Percentiles rank a stretch among this genome's conserved stretches.
phyloP scores from a whole-genome alignment of 345 rosid genomes.

The Microthlaspi erraticum region DNA sequence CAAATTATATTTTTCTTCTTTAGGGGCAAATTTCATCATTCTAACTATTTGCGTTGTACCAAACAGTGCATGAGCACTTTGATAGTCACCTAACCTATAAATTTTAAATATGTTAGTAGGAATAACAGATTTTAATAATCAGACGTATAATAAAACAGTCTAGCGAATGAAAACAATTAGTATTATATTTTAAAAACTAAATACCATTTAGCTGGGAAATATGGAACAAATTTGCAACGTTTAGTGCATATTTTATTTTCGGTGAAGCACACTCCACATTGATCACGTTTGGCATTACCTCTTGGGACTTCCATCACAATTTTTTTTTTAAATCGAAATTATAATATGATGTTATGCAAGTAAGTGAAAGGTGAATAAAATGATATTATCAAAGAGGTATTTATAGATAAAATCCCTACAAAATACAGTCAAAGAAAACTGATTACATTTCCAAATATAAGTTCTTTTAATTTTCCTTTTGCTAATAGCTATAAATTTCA shows the following conservation, averaged over 20 bases:
- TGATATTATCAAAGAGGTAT: not conserved
- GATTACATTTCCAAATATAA: not conserved
- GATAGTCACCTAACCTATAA: not conserved
- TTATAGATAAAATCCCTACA: not conserved
- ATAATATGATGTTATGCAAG: not conserved
- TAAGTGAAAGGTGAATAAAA: not conserved
- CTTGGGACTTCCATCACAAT: not conserved
- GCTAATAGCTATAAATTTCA: too few species aligned
- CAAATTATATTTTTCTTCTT: not conserved
- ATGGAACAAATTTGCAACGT: conserved; percentile 7
- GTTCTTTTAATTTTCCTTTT: too few species aligned
- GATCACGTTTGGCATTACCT: not conserved
- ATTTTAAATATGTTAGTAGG: not conserved
- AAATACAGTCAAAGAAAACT: not conserved
- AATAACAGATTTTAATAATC: not conserved
- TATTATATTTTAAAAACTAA: not conserved
- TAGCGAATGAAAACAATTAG: not conserved
- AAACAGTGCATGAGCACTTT: not conserved
- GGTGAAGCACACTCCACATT: not conserved
- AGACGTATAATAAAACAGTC: not conserved
- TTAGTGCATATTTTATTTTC: not conserved
- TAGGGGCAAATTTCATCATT: not conserved
- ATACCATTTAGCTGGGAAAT: not conserved
- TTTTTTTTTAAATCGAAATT: not conserved
- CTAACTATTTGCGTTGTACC: not conserved